Evolutionary conservation across 352 stramenopile species (phyloP).

Genomic region (Phytophthora megakarya): DNA sequence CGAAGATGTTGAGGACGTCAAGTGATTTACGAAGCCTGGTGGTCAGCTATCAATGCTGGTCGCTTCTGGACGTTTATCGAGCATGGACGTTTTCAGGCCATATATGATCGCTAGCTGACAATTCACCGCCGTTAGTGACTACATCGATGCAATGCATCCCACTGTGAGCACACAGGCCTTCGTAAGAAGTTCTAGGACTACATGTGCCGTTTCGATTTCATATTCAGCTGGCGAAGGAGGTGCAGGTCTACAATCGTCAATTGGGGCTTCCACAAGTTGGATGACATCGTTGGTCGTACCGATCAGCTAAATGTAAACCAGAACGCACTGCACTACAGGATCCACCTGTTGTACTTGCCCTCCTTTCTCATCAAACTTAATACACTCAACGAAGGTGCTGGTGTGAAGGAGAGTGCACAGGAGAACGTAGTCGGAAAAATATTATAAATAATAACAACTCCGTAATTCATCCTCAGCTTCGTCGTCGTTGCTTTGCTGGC

Average conservation of each 20-base stretch:
- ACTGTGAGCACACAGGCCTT: constrained; percentile 97
- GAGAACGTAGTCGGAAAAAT: constrained; percentile 91
- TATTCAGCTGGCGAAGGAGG: constrained; percentile 95
- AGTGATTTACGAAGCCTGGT: constrained; percentile 60
- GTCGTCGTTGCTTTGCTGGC: too few species aligned
- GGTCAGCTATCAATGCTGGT: constrained; percentile 96
- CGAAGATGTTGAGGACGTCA: constrained; percentile 94
- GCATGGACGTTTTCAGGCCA: constrained; percentile 95
- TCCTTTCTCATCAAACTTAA: constrained; percentile 92
- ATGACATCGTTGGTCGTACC: constrained; percentile 94
- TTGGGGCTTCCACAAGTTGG: constrained; percentile 92
- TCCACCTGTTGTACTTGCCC: constrained; percentile 88
- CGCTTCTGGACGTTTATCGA: constrained; percentile 95
- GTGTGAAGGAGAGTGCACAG: constrained; percentile 86
- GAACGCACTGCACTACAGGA: constrained; percentile 73
- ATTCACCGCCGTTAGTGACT: too few species aligned
- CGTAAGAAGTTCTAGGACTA: constrained; percentile 95
- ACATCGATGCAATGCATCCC: constrained; percentile 95
- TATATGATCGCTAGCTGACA: too few species aligned
- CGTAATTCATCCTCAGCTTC: too few species aligned
- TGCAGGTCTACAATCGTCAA: constrained; percentile 74
- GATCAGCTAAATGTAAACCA: constrained; percentile 94
- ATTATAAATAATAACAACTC: too few species aligned
- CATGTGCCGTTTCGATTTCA: constrained; percentile 98
- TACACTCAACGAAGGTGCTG: constrained; percentile 90